Evolutionary conservation across 2,329 filamentous ascomycete species (phyloP).

Genomic region (Pseudogymnoascus sp.): DNA sequence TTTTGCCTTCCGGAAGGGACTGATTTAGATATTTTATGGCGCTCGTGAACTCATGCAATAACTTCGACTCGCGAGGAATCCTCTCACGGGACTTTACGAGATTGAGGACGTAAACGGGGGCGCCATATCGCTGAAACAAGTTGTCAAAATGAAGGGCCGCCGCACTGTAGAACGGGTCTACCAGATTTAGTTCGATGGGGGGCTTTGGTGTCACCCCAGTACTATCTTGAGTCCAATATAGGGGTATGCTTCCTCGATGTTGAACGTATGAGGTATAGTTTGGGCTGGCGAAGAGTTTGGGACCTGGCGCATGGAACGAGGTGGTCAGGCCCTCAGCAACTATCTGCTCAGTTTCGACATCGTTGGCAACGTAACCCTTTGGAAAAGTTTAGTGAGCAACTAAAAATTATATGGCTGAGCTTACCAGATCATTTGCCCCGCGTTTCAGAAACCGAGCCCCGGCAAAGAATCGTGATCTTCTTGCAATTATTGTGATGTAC

Average conservation of each 20-base stretch:
- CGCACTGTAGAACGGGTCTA: constrained; percentile 91
- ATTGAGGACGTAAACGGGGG: constrained; percentile 85
- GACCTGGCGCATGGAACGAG: constrained; percentile 87
- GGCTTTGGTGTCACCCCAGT: constrained; percentile 94
- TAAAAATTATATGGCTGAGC: constrained; percentile 11
- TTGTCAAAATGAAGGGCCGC: constrained; percentile 94
- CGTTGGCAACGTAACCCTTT: constrained; percentile 86
- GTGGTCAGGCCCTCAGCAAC: constrained; percentile 91
- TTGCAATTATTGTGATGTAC: constrained; percentile 88
- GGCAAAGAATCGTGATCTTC: constrained; percentile 86
- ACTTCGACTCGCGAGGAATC: constrained; percentile 82
- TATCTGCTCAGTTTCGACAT: constrained; percentile 98
- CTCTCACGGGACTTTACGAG: constrained; percentile 84
- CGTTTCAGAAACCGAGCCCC: constrained; percentile 91
- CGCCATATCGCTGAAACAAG: constrained; percentile 85
- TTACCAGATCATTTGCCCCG: constrained; percentile 75
- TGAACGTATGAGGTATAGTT: constrained; percentile 95
- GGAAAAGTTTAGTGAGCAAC: neutral
- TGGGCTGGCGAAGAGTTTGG: constrained; percentile 75
- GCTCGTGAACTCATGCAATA: constrained; percentile 78
- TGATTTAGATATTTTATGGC: constrained; percentile 91
- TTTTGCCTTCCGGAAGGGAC: constrained; percentile 73
- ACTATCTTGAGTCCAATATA: constrained; percentile 96
- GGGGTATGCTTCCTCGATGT: constrained; percentile 89
- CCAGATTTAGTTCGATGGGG: constrained; percentile 88